Evolutionary conservation across 805 yeast genomes (phyloP).

Genomic region (Metschnikowia cerradonensis): DNA sequence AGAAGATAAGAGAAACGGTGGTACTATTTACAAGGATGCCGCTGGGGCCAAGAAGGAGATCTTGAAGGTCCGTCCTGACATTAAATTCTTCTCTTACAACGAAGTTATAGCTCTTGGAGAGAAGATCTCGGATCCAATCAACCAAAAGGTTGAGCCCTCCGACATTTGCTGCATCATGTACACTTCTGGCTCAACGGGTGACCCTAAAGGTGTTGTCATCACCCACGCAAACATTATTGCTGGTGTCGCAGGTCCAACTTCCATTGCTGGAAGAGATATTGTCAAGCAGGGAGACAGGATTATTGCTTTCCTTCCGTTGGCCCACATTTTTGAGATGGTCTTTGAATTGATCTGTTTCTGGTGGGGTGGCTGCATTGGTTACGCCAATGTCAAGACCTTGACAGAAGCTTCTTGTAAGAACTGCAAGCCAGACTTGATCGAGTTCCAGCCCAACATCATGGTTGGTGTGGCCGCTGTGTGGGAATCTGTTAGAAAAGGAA

Average conservation of each 20-base stretch:
- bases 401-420: slow-evolving; percentile 77
- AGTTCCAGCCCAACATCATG: slow-evolving; percentile 88
- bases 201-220: slow-evolving; percentile 79
- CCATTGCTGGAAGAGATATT: slow-evolving; percentile 50
- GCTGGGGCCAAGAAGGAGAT: slow-evolving; percentile 55
- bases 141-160: slow-evolving; percentile 49
- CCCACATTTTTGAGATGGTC: slow-evolving; percentile 90
- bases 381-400: slow-evolving; percentile 88
- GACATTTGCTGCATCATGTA: slow-evolving; percentile 77
- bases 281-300: slow-evolving; percentile 63
- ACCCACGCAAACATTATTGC: slow-evolving; percentile 68
- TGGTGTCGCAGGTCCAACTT: slow-evolving; percentile 79
- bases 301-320: slow-evolving; percentile 88
- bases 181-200: slow-evolving; percentile 84
- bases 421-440: slow-evolving; percentile 83
- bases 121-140: slow-evolving; percentile 27
- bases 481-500: slow-evolving; percentile 94
- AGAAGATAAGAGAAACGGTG: slow-evolving; percentile 60
- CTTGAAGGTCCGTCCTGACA: slow-evolving; percentile 67
- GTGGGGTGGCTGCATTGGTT: slow-evolving; percentile 91
- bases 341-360: slow-evolving; percentile 75
- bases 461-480: slow-evolving; percentile 99
- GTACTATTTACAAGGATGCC: slow-evolving; percentile 58
- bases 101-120: slow-evolving; percentile 67
- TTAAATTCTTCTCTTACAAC: slow-evolving; percentile 58